These are phyloP conservation scores for Sextonia rubra DNA, from an alignment of 164 flowering plant species.

Conservation along the genomic window DNA sequence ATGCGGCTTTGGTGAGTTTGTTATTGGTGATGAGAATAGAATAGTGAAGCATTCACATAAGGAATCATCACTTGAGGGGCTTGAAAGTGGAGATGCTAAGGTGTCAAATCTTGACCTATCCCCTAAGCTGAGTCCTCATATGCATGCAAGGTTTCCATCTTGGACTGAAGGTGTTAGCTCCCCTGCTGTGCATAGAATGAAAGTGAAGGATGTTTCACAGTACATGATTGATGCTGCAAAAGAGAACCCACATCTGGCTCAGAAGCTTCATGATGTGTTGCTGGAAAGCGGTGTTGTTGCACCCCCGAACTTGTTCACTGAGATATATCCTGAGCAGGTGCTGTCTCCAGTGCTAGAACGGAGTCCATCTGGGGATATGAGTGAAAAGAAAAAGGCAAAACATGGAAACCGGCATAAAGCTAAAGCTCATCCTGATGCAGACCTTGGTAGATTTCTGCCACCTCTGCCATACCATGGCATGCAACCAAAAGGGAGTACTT, in stretches of 20 bases:
- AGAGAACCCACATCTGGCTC: constrained; percentile 93
- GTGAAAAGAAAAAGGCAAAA: constrained; percentile 14
- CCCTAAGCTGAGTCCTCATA: constrained; percentile 27
- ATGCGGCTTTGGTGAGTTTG: constrained; percentile 20
- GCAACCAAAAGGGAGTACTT: constrained; percentile 28
- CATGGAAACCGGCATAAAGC: constrained; percentile 26
- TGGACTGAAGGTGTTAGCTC: constrained; percentile 97
- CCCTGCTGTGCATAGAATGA: constrained; percentile 79
- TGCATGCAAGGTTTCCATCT: constrained; percentile 86
- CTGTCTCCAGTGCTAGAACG: constrained; percentile 26
- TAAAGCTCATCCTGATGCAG: constrained; percentile 22
- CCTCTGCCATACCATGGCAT: constrained; percentile 50
- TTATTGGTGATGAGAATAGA: constrained; percentile 10
- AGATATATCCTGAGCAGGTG: constrained; percentile 40
- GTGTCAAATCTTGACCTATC: constrained; percentile 10
- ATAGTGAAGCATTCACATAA: constrained; percentile 10
- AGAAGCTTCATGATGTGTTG: constrained; percentile 90
- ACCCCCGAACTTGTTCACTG: constrained; percentile 77
- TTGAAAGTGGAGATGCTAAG: constrained; percentile 20
- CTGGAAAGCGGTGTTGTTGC: constrained; percentile 96
- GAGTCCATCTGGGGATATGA: constrained; percentile 31
- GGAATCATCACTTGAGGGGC: constrained; percentile 16
- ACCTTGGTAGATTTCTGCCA: constrained; percentile 38
- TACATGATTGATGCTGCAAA: constrained; percentile 98
- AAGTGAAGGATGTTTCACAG: constrained; percentile 92